Conservation (phyloP, 352 stramenopile species). For the Pythium oligandrum region DNA sequence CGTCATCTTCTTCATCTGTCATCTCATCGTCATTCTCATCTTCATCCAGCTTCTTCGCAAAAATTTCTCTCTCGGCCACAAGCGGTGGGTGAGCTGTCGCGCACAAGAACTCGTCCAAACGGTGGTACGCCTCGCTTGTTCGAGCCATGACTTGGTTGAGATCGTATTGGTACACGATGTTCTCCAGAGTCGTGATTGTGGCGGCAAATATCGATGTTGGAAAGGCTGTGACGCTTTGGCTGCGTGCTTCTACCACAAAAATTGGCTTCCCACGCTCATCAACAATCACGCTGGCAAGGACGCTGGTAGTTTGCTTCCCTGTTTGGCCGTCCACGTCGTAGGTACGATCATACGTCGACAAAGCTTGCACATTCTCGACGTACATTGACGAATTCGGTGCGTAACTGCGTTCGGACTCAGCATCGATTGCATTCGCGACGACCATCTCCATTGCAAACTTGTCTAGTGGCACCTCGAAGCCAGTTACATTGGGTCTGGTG, state of each 20-base stretch:
- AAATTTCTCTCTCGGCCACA: not conserved
- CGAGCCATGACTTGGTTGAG: slow-evolving; percentile 33
- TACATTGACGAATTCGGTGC: slow-evolving; percentile 27
- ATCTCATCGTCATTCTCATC: slow-evolving; percentile 17
- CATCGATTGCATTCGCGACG: slow-evolving; percentile 22
- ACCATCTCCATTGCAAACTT: slow-evolving; percentile 44
- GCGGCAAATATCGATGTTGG: slow-evolving; percentile 53
- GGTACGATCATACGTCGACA: slow-evolving; percentile 30
- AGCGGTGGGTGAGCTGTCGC: slow-evolving; percentile 24
- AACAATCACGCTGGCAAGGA: slow-evolving; percentile 30
- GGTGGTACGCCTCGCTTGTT: slow-evolving; percentile 20
- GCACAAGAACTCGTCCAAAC: slow-evolving; percentile 37
- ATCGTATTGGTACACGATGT: slow-evolving; percentile 63
- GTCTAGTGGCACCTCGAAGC: slow-evolving; percentile 44
- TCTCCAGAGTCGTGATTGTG: slow-evolving; percentile 53
- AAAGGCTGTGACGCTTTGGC: slow-evolving; percentile 31
- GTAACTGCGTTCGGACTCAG: slow-evolving; percentile 3
- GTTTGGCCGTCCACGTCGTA: slow-evolving; percentile 41
- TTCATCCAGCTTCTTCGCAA: slow-evolving; percentile 2
- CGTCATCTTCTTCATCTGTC: not conserved
- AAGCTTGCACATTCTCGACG: slow-evolving; percentile 35
- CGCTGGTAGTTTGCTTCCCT: slow-evolving; percentile 19
- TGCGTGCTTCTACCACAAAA: slow-evolving; percentile 59
- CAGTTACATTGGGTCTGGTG: slow-evolving; percentile 32
- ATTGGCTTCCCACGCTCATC: slow-evolving; percentile 44